A percentile compares a stretch with the other conserved stretches of the same genome.
phyloP scores from a whole-genome alignment of 139 green algal species.

The Axilococcus clingmanii region DNA sequence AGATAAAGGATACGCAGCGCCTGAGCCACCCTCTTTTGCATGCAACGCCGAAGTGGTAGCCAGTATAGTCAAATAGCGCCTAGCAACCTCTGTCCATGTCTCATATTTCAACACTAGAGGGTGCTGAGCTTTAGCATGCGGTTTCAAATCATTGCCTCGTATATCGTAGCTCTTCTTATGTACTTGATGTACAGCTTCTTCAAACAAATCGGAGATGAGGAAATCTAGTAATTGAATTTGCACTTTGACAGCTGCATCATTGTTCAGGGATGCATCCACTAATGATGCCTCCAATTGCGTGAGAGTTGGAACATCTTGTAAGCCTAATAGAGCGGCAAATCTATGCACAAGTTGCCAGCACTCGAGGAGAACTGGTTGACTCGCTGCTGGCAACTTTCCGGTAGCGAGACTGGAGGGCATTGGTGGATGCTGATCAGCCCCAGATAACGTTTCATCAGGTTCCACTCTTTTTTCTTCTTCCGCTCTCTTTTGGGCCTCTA shows the following conservation, averaged over 20 bases:
- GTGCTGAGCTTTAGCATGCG: slow-evolving; percentile 1
- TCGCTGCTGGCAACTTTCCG: slow-evolving; percentile 13
- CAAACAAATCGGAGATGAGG: slow-evolving; percentile 34
- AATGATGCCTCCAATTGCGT: slow-evolving; percentile 16
- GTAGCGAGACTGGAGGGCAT: slow-evolving; percentile 4
- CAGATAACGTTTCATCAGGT: slow-evolving; percentile 26
- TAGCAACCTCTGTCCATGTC: slow-evolving; percentile 50
- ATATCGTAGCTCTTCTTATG: slow-evolving; percentile 18
- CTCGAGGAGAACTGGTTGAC: slow-evolving; percentile 27
- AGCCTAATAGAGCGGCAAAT: slow-evolving; percentile 31
- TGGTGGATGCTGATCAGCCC: slow-evolving; percentile 6
- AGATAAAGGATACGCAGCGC: slow-evolving; percentile 8
- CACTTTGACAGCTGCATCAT: neutral
- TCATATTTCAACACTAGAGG: slow-evolving; percentile 14
- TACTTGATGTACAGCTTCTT: slow-evolving; percentile 1
- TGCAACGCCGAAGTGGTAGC: slow-evolving; percentile 27
- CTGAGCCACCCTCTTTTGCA: slow-evolving; percentile 6
- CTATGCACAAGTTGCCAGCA: slow-evolving; percentile 41
- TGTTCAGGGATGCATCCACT: neutral
- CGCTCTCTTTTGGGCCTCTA: neutral
- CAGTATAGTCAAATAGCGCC: slow-evolving; percentile 34
- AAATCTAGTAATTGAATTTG: slow-evolving; percentile 32
- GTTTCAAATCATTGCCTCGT: slow-evolving; percentile 10
- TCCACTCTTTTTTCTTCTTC: neutral
- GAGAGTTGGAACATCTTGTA: slow-evolving; percentile 24